phyloP scores from a whole-genome alignment of 768 basidiomycete genomes.

The Termitomyces sp. region DNA sequence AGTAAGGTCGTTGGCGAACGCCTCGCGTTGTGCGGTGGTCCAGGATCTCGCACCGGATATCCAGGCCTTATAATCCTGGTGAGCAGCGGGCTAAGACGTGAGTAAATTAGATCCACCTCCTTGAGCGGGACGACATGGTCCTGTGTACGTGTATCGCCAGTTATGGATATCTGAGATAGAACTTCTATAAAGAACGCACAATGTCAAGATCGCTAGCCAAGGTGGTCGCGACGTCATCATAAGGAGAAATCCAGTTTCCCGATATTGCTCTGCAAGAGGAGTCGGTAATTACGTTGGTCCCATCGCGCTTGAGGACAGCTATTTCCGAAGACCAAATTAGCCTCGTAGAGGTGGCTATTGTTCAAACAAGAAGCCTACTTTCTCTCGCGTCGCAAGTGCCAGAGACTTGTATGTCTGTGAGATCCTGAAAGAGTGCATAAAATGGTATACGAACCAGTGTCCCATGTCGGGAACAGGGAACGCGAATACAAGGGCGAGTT shows the following conservation, averaged over 20 bases:
- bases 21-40: conserved; percentile 43
- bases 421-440: not conserved
- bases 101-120: conserved; percentile 24
- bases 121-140: conserved; percentile 52
- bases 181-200: conserved; percentile 21
- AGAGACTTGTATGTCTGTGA: conserved; percentile 26
- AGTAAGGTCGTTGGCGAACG: conserved; percentile 49
- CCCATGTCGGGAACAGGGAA: conserved; percentile 41
- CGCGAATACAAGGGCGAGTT: conserved; percentile 31
- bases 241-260: conserved; percentile 46
- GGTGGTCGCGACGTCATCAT: conserved; percentile 40
- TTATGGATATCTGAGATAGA: not conserved
- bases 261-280: conserved; percentile 37
- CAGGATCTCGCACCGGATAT: conserved; percentile 47
- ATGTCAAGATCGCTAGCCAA: conserved; percentile 45
- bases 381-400: conserved; percentile 49
- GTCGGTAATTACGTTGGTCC: conserved; percentile 34
- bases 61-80: conserved; percentile 34
- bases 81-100: not conserved
- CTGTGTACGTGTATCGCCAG: conserved; percentile 17
- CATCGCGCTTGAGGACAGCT: conserved; percentile 42
- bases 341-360: not conserved
- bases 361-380: conserved; percentile 25
- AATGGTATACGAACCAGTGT: conserved; percentile 29
- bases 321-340: not conserved